Evolutionary conservation across 1,139 yeast genomes (phyloP).

Genomic region (Pichia norvegensis): DNA sequence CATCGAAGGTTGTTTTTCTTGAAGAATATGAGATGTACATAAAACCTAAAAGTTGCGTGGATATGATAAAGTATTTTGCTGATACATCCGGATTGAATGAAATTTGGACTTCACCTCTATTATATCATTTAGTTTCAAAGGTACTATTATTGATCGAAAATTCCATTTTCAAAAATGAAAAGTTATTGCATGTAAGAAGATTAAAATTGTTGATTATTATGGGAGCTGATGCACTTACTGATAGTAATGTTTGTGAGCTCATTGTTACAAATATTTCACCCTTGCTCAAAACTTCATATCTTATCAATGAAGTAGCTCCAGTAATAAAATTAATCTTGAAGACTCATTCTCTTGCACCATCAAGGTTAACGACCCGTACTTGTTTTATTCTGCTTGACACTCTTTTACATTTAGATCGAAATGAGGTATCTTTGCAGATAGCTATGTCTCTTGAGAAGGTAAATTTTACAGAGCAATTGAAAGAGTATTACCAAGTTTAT

Average conservation of each 20-base stretch:
- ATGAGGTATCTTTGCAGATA: neutral
- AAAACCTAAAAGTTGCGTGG: conserved; percentile 17
- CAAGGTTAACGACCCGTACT: neutral
- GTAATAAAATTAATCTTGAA: conserved; percentile 18
- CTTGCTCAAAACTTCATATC: conserved; percentile 16
- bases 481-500: no score
- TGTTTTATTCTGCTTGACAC: neutral
- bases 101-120: conserved; percentile 34
- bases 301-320: conserved; percentile 27
- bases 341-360: neutral
- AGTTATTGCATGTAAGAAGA: conserved; percentile 30
- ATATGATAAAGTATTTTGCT: conserved; percentile 11
- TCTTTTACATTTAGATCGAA: neutral
- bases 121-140: conserved; percentile 36
- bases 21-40: conserved; percentile 16
- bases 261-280: conserved; percentile 25
- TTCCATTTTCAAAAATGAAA: conserved; percentile 26
- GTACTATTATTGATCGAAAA: conserved; percentile 27
- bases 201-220: conserved; percentile 34
- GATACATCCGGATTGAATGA: conserved; percentile 9
- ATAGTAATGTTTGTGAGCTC: conserved; percentile 22
- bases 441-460: neutral
- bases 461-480: neutral
- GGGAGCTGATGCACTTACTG: conserved; percentile 20
- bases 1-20: conserved; percentile 5